Percentiles rank a stretch among this genome's conserved stretches.
phyloP scores from a whole-genome alignment of 2,329 filamentous ascomycete genomes.

The Triangularia verruculosa region DNA sequence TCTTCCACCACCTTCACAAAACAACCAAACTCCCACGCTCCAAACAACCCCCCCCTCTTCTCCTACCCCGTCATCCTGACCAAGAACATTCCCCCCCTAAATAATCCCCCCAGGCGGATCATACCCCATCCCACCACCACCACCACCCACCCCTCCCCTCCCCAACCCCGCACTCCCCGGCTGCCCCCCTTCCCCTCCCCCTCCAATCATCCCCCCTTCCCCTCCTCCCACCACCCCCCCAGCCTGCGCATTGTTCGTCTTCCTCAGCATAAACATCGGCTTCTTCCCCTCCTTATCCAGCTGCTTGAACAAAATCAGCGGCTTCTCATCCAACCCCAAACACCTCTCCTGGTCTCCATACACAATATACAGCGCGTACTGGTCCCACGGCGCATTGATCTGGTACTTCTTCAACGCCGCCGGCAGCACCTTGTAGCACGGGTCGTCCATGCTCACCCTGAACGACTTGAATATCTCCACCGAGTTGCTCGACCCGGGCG shows the following conservation, averaged over 20 bases:
- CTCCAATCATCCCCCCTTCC: constrained; percentile 53
- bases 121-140: constrained; percentile 45
- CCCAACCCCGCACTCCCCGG: constrained; percentile 55
- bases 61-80: not conserved
- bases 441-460: constrained; percentile 95
- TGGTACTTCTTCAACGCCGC: constrained; percentile 97
- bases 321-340: constrained; percentile 86
- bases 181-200: constrained; percentile 47
- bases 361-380: constrained; percentile 97
- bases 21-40: not conserved
- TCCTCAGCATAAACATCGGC: constrained; percentile 97
- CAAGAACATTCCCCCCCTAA: constrained; percentile 29
- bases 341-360: constrained; percentile 98
- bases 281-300: constrained; percentile 95
- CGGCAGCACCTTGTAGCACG: constrained; percentile 93
- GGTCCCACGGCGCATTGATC: constrained; percentile 95
- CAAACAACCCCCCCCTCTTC: not conserved
- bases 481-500: constrained; percentile 54
- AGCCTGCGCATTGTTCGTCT: constrained; percentile 54
- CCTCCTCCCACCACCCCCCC: constrained; percentile 48
- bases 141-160: constrained; percentile 31
- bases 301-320: constrained; percentile 94
- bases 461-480: constrained; percentile 99
- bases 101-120: constrained; percentile 61
- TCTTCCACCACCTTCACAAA: no score